phyloP scores from a whole-genome alignment of 192 early-diverging fungal species.

The Allomyces macrogynus region DNA sequence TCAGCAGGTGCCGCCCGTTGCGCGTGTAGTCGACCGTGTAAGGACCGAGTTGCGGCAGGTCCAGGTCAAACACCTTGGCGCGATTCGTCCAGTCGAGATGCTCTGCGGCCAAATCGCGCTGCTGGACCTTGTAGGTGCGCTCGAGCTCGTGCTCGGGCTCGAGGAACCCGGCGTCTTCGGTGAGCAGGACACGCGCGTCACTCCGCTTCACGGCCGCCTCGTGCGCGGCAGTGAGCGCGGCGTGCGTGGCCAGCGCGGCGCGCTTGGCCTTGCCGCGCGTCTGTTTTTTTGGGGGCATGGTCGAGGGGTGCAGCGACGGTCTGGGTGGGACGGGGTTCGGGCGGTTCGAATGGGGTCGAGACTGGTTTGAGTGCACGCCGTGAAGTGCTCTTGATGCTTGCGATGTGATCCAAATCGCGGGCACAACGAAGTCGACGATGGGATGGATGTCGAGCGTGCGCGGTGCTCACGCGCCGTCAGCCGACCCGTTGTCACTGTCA shows the following conservation, averaged over 20 bases:
- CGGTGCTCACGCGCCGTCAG: no score
- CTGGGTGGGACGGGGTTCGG: no score
- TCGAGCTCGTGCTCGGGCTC: slow-evolving; percentile 71
- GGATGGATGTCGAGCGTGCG: no score
- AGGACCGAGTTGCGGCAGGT: slow-evolving; percentile 61
- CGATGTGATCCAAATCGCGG: no score
- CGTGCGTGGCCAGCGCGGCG: slow-evolving; percentile 2
- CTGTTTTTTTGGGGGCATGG: background rate
- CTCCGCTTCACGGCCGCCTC: background rate
- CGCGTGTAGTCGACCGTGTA: slow-evolving; percentile 78
- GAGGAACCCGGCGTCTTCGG: slow-evolving; percentile 56
- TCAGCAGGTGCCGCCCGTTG: slow-evolving; percentile 53
- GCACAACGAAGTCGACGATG: no score
- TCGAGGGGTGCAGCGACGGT: no score
- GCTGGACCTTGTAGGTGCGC: slow-evolving; percentile 67
- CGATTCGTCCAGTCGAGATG: slow-evolving; percentile 52
- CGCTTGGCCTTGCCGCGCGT: slow-evolving; percentile 6
- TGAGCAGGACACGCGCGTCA: slow-evolving; percentile 26
- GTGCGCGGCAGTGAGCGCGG: background rate
- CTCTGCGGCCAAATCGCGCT: slow-evolving; percentile 34
- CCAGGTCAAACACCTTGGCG: slow-evolving; percentile 51
- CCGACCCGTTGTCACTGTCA: no score
- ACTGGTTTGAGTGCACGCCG: no score
- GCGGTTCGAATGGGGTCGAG: no score
- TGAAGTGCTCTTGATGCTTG: no score